Percentiles rank a stretch among this genome's conserved stretches.
phyloP scores from a whole-genome alignment of 805 yeast species.

The Wickerhamiella galacta region DNA sequence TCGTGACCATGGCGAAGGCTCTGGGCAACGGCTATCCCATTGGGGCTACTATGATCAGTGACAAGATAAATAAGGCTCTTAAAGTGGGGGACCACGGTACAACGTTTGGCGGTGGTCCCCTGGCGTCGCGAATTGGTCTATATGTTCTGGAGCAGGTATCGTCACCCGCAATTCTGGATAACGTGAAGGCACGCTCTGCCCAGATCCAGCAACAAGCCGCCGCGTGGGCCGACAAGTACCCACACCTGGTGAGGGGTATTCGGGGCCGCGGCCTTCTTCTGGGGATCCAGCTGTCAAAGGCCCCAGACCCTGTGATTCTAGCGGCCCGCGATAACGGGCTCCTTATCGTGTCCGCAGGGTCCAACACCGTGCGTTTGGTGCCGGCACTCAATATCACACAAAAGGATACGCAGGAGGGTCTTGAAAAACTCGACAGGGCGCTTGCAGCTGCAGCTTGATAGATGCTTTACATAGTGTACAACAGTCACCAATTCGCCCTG shows the following conservation, averaged over 20 bases:
- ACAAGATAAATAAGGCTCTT: slow-evolving; percentile 52
- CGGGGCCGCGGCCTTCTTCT: slow-evolving; percentile 82
- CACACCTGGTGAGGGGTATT: slow-evolving; percentile 44
- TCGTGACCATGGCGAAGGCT: slow-evolving; percentile 87
- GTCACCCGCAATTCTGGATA: slow-evolving; percentile 37
- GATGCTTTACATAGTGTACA: neutral
- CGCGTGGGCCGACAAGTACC: slow-evolving; percentile 34
- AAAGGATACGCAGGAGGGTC: slow-evolving; percentile 51
- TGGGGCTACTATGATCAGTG: slow-evolving; percentile 82
- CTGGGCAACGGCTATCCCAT: slow-evolving; percentile 94
- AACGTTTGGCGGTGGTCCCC: slow-evolving; percentile 93
- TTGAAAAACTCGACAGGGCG: slow-evolving; percentile 47
- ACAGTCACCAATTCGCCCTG: neutral
- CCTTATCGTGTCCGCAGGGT: slow-evolving; percentile 79
- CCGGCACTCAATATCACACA: slow-evolving; percentile 80
- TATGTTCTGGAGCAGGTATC: slow-evolving; percentile 60
- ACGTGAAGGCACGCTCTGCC: slow-evolving; percentile 46
- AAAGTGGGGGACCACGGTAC: slow-evolving; percentile 95
- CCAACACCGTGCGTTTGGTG: slow-evolving; percentile 74
- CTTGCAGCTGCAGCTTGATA: slow-evolving; percentile 15
- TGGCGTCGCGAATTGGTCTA: slow-evolving; percentile 67
- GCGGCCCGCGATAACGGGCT: slow-evolving; percentile 67
- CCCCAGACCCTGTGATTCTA: slow-evolving; percentile 45
- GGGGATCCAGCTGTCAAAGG: slow-evolving; percentile 60
- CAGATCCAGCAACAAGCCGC: slow-evolving; percentile 32